Evolutionary conservation across 768 basidiomycete genomes (phyloP), one percentile per base, ranked within the genome.

Genomic region (Rhodotorula graminis): DNA sequence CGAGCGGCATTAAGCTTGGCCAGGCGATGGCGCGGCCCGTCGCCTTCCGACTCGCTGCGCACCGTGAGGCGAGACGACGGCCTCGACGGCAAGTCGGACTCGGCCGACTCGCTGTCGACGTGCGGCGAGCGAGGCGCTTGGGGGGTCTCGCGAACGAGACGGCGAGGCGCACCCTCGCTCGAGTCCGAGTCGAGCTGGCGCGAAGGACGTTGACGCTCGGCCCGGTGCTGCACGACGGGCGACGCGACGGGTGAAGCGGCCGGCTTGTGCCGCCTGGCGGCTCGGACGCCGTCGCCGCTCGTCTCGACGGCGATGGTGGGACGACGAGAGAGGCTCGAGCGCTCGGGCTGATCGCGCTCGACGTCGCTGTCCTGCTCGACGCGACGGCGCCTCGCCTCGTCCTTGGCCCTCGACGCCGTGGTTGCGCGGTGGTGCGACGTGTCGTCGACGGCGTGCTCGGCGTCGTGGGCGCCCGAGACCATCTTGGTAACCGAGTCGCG

Each of bases 401-500:
- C 53, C 23, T 25, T 23, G 23, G 25, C 6, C 7, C 10, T 23
- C 23, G 50, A 52, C 23, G 50, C 27, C 44, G 14, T 46, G 6
- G 44, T 46, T 18, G 44, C 12, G 14, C 44, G 44, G 27, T 49
- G 46, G 11, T 53, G 23, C 29, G 25, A 23, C 40, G 47, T 64
- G 21, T 29, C 47, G 19, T 71, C 53, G 61, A 55, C 44, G 52
- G 56, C 42, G 0, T 6, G 44, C 31, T 65, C n/a, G 52, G 61
- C 64, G 40, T 61, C 64, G 27, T 27, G 9, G 2, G 70, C 64
- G 12, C 50, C 31, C 2, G 70, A 63, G 3, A 71, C 65, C 37
- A 71, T 67, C 61, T 67, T 71, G 61, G 29, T 61, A 55, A 71
- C 70, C 55, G 70, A 67, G 2, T 71, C 50, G 52, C 70, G 70